phyloP scores from a whole-genome alignment of 2,329 filamentous ascomycete genomes.

The Stagonosporopsis cucurbitacearum region DNA sequence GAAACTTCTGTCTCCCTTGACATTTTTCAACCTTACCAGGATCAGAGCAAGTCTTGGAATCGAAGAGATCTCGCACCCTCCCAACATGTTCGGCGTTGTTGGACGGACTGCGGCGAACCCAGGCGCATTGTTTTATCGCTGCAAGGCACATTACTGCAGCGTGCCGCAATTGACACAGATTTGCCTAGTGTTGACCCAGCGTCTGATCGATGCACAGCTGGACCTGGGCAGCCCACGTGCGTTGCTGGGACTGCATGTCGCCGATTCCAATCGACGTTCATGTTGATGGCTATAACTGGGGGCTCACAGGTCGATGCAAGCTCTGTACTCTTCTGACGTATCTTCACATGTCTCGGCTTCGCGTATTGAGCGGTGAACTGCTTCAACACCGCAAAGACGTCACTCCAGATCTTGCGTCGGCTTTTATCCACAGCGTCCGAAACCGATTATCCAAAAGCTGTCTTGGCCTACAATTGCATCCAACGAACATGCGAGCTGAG shows the following conservation, averaged over 20 bases:
- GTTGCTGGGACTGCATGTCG: background rate
- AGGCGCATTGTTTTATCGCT: background rate
- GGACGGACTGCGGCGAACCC: background rate
- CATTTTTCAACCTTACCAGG: conserved; percentile 5
- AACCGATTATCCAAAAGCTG: background rate
- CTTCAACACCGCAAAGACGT: background rate
- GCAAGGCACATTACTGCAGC: conserved; percentile 2
- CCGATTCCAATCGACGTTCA: background rate
- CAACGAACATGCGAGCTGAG: background rate
- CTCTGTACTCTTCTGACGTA: background rate
- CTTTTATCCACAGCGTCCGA: background rate
- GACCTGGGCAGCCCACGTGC: conserved; percentile 2
- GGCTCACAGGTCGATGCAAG: background rate
- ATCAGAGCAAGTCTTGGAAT: conserved; percentile 13
- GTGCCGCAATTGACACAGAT: conserved; percentile 1
- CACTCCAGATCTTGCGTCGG: background rate
- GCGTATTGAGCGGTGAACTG: conserved; percentile 3
- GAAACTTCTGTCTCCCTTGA: conserved; percentile 11
- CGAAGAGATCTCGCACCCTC: background rate
- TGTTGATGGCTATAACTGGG: background rate
- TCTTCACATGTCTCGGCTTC: conserved; percentile 1
- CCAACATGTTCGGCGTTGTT: conserved; percentile 3
- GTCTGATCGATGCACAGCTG: background rate
- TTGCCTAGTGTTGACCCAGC: background rate
- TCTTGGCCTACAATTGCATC: background rate